These are phyloP conservation scores for Lipomyces oligophaga DNA, from an alignment of 805 yeast species.

Conservation along the genomic window DNA sequence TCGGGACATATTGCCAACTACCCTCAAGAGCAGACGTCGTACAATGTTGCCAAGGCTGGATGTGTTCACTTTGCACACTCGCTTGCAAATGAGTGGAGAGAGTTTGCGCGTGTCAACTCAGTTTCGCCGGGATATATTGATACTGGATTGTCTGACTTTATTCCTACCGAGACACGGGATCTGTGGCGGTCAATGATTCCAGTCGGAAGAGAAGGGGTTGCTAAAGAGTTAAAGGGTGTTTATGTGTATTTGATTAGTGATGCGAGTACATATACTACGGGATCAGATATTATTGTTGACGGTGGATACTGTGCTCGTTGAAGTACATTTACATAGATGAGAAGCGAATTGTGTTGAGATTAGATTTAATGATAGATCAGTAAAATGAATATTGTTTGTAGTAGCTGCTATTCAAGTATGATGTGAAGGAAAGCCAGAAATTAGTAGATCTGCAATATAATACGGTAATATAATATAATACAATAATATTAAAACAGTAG, in stretches of 20 bases:
- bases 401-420: no score
- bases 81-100: conserved; percentile 85
- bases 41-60: conserved; percentile 85
- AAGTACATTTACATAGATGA: no score
- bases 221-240: conserved; percentile 66
- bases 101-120: conserved; percentile 78
- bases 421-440: no score
- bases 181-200: conserved; percentile 48
- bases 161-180: conserved; percentile 34
- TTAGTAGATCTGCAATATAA: no score
- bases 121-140: conserved; percentile 84
- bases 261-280: conserved; percentile 77
- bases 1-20: conserved; percentile 82
- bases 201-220: conserved; percentile 69
- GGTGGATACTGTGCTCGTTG: conserved; percentile 47
- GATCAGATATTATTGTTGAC: conserved; percentile 70
- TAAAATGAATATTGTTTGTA: no score
- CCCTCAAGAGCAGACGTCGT: conserved; percentile 83
- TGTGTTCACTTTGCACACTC: conserved; percentile 72
- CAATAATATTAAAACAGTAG: no score
- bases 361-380: no score
- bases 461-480: no score
- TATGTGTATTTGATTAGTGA: conserved; percentile 67
- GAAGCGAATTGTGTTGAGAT: no score
- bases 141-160: conserved; percentile 50